phyloP scores from a whole-genome alignment of 768 basidiomycete genomes.

The Russula dissimulans region DNA sequence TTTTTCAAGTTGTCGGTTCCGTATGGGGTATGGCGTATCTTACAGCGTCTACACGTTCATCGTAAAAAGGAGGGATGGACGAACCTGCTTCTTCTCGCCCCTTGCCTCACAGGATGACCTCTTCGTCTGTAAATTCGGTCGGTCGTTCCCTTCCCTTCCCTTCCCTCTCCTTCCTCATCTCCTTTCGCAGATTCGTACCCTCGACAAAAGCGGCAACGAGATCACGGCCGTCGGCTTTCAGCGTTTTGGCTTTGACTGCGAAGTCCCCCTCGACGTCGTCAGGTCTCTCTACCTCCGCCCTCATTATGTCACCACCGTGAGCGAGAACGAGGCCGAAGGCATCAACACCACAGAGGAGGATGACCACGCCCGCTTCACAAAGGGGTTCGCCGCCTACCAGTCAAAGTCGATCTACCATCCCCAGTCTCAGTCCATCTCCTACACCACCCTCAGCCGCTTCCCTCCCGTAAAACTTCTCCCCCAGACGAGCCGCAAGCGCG shows the following conservation, averaged over 20 bases:
- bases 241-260: conserved; percentile 85
- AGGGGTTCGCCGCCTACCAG: conserved; percentile 46
- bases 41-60: too few relatives aligned
- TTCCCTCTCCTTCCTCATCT: background rate
- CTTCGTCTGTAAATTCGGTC: conserved; percentile 5
- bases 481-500: conserved; percentile 68
- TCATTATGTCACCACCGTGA: conserved; percentile 52
- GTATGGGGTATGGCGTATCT: too few relatives aligned
- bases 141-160: background rate
- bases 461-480: conserved; percentile 86
- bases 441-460: conserved; percentile 85
- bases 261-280: conserved; percentile 69
- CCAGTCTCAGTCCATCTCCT: conserved; percentile 73
- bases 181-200: conserved; percentile 41
- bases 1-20: conserved; percentile 21
- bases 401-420: conserved; percentile 84
- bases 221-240: conserved; percentile 76
- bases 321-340: conserved; percentile 23
- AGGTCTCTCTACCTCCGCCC: conserved; percentile 84
- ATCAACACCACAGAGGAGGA: conserved; percentile 34
- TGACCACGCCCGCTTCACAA: conserved; percentile 45
- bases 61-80: too few relatives aligned
- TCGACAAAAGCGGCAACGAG: conserved; percentile 68
- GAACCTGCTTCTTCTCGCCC: background rate
- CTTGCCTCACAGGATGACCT: conserved; percentile 10